Percentiles rank a stretch among this genome's conserved stretches.
phyloP scores from a whole-genome alignment of 164 flowering plant genomes.

The Stephania yunnanensis region DNA sequence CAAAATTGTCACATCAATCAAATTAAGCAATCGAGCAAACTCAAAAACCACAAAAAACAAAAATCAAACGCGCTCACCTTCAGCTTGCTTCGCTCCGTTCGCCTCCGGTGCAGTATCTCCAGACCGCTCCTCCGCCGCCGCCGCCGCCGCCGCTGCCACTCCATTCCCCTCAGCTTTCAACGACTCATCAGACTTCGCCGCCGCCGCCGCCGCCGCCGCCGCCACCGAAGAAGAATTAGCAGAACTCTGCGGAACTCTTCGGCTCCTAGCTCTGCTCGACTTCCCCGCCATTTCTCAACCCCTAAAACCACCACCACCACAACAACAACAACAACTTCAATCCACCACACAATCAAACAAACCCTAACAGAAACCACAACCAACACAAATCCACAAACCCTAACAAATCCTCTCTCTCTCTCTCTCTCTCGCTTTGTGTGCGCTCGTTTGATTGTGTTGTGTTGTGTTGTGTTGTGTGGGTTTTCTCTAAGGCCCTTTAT shows the following conservation, averaged over 20 bases:
- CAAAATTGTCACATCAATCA: background rate
- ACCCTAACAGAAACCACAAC: background rate
- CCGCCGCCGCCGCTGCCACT: slow-evolving; percentile 5
- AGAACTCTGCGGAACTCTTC: slow-evolving; percentile 39
- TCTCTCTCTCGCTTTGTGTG: background rate
- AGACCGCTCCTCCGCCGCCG: slow-evolving; percentile 3
- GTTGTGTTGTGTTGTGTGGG: background rate
- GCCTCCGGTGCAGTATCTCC: slow-evolving; percentile 9
- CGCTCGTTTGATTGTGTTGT: background rate
- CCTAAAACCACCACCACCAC: slow-evolving; percentile 7
- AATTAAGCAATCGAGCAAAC: background rate
- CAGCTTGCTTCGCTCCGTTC: slow-evolving; percentile 18
- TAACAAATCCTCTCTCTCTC: background rate
- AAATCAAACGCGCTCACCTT: slow-evolving; percentile 14
- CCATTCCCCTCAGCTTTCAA: slow-evolving; percentile 33
- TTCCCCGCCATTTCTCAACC: slow-evolving; percentile 71
- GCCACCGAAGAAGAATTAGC: slow-evolving; percentile 29
- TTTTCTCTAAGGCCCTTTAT: background rate
- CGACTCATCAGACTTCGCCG: slow-evolving; percentile 28
- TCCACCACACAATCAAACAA: background rate
- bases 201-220: slow-evolving; percentile 25
- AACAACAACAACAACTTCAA: background rate
- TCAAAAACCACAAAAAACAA: background rate
- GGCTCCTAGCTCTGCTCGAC: slow-evolving; percentile 54
- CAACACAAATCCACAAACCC: background rate